phyloP scores from a whole-genome alignment of 2,329 filamentous ascomycete species.

The Pseudogymnoascus sp. region DNA sequence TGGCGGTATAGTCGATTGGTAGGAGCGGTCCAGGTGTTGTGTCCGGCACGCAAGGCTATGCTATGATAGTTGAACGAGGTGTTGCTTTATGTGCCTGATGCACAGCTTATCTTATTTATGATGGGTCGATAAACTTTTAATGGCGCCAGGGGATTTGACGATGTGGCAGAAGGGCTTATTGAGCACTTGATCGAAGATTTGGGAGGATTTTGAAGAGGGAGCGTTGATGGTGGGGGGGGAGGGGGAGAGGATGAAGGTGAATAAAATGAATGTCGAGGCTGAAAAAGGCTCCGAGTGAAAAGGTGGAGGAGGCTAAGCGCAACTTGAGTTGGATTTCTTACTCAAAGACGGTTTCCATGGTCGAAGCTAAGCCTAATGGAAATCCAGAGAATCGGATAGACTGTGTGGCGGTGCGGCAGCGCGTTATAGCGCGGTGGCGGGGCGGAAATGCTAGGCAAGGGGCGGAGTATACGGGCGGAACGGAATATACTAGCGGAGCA shows the following conservation, averaged over 20 bases:
- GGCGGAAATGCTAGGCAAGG: not conserved
- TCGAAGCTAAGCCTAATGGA: constrained; percentile 8
- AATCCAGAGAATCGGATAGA: constrained; percentile 8
- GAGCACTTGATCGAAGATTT: not conserved
- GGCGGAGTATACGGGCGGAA: not conserved
- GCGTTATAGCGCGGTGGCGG: not conserved
- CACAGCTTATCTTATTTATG: not conserved
- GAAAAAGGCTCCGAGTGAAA: constrained; percentile 7
- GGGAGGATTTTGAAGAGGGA: not conserved
- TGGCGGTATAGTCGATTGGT: not conserved
- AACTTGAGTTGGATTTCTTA: constrained; percentile 5
- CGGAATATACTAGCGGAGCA: not conserved
- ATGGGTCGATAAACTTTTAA: not conserved
- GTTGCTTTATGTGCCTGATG: not conserved
- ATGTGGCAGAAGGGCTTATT: not conserved
- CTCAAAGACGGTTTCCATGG: not conserved
- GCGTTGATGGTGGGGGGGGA: not conserved
- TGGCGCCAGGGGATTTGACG: not conserved
- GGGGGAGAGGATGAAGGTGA: not conserved
- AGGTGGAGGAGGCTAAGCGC: constrained; percentile 5
- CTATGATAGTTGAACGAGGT: not conserved
- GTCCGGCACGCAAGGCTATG: not conserved
- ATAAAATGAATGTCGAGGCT: constrained; percentile 8
- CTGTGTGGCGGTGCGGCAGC: not conserved
- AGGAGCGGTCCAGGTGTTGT: not conserved